Base-by-base conservation (phyloP, 2,329 filamentous ascomycete species). In the Truncatella angustata region DNA sequence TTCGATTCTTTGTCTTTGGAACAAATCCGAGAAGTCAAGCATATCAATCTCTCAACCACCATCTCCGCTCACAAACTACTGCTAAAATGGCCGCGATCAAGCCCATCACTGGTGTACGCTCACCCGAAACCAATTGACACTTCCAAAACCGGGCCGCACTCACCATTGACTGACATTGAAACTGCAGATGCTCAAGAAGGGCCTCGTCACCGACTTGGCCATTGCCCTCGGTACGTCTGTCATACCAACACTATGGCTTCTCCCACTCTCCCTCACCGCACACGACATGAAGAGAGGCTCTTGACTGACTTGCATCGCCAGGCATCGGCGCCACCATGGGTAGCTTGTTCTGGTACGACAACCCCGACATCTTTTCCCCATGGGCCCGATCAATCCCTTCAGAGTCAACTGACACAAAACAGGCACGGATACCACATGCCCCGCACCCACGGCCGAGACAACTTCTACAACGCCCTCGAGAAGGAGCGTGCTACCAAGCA, bases 391-490 rank as follows among this genome's bases (percentile, higher is more conserved):
- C 28, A 34, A 30, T n/a, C 23, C n/a, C 18, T 11, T 18, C 12
- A 18, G 12, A 16, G 12, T 16, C 21, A 28, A n/a, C 36, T 32
- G 12, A 43, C 28, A 4, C 16, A 16, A 18, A 30, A 42, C 36
- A 84, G 81, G 81, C 81, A 84, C 75, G 81, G 81, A 68, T 85
- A 67, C 74, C 81, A 85, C 73, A 71, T 83, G 64, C 81, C 81
- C 60, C 80, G 81, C 69, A 82, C 78, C 64, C 68, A 76, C 64
- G 75, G 73, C 58, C 81, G 81, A 66, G 81, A 85, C 71, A 71
- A 70, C 69, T 77, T 75, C 77, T 84, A 84, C 74, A 69, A 69
- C 70, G 75, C 81, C 70, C 71, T 83, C 56, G 81, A 84, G 74
- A 73, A 76, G 61, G 69, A 82, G 70, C 79, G 80, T 54, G 78